Evolutionary conservation across 2,329 filamentous ascomycete species (phyloP).

Genomic region (Colletotrichum tropicale): DNA sequence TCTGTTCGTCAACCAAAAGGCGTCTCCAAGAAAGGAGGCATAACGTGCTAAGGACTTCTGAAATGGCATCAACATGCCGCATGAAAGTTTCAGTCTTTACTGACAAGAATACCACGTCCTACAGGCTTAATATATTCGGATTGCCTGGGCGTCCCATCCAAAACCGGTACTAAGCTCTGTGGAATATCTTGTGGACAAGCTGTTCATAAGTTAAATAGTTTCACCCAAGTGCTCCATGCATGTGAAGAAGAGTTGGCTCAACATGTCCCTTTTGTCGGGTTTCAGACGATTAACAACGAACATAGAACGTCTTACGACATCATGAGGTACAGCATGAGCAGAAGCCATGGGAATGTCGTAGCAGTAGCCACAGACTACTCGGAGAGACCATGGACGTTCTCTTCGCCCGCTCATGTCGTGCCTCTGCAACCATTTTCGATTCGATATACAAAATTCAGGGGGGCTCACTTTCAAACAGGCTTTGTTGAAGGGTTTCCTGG

Average conservation of each 20-base stretch:
- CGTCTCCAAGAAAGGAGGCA: neutral
- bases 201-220: neutral
- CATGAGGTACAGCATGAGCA: neutral
- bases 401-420: neutral
- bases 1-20: neutral
- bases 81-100: neutral
- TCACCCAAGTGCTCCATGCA: neutral
- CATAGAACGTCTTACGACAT: neutral
- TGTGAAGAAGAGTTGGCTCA: neutral
- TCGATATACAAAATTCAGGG: neutral
- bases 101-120: neutral
- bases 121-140: neutral
- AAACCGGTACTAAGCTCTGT: neutral
- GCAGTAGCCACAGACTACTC: neutral
- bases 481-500: constrained; percentile 1
- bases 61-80: neutral
- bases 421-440: neutral
- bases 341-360: no score
- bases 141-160: neutral
- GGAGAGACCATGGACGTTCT: neutral
- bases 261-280: neutral
- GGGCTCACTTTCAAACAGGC: neutral
- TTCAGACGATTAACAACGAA: neutral
- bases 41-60: neutral
- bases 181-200: neutral